Conservation (phyloP, 345 rosid species). For the Salix suchowensis region DNA sequence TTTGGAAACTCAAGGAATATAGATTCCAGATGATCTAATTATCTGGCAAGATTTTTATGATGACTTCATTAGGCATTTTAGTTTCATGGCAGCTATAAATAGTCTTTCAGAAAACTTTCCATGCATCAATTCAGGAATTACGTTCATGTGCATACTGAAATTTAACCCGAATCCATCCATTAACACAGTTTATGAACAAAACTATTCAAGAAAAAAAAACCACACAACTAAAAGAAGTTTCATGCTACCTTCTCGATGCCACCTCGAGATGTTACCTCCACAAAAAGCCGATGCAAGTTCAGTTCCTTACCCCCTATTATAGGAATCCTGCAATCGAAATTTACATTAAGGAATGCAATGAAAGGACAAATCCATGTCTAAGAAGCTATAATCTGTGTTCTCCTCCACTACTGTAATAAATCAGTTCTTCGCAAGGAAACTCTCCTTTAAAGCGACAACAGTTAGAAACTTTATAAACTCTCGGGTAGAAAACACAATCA, state of each 20-base stretch:
- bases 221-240: background rate
- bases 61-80: background rate
- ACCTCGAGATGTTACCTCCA: slow-evolving; percentile 94
- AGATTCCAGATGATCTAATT: too few relatives aligned
- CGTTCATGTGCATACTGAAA: background rate
- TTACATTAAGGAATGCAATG: background rate
- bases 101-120: background rate
- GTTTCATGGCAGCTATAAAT: background rate
- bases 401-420: background rate
- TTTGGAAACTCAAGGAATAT: background rate
- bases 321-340: slow-evolving; percentile 60
- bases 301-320: slow-evolving; percentile 87
- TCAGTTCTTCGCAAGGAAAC: background rate
- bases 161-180: background rate
- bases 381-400: background rate
- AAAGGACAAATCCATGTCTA: background rate
- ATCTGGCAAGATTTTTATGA: background rate
- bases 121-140: background rate
- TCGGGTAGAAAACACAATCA: background rate
- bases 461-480: background rate
- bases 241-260: slow-evolving; percentile 78
- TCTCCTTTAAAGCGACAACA: background rate
- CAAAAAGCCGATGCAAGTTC: slow-evolving; percentile 82
- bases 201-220: background rate
- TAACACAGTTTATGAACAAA: background rate